phyloP scores from a whole-genome alignment of 2,329 filamentous ascomycete species.

The Amauroascus verrucosus region DNA sequence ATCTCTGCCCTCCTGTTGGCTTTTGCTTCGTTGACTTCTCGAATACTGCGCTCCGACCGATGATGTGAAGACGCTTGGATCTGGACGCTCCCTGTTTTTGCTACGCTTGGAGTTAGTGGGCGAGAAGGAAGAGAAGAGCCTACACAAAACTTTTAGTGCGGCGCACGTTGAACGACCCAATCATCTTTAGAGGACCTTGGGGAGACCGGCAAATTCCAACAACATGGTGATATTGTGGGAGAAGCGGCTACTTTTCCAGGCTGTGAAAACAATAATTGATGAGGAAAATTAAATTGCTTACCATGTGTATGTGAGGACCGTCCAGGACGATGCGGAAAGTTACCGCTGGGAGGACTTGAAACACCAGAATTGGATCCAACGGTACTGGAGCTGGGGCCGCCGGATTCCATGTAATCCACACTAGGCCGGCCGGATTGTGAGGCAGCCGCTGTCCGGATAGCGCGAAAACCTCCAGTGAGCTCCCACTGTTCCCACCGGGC shows the following conservation, averaged over 20 bases:
- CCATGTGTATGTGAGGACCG: conserved; percentile 14
- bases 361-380: conserved; percentile 11
- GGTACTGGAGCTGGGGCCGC: conserved; percentile 1
- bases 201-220: not conserved
- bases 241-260: not conserved
- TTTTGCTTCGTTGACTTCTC: conserved; percentile 55
- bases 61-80: conserved; percentile 13
- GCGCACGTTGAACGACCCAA: not conserved
- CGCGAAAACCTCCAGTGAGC: conserved; percentile 29
- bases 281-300: conserved; percentile 10
- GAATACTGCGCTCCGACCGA: conserved; percentile 44
- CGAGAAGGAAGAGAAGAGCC: conserved; percentile 13
- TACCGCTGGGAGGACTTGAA: conserved; percentile 13
- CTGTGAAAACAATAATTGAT: not conserved
- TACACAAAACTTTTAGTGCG: not conserved
- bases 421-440: not conserved
- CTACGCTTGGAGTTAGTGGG: conserved; percentile 6
- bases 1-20: conserved; percentile 58
- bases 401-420: conserved; percentile 4
- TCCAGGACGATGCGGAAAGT: not conserved
- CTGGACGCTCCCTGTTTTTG: not conserved
- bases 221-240: not conserved
- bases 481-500: conserved; percentile 70
- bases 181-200: not conserved
- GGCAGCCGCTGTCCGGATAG: conserved; percentile 1